phyloP scores from a whole-genome alignment of 2,329 filamentous ascomycete genomes.

The Alternaria novae-zelandiae region DNA sequence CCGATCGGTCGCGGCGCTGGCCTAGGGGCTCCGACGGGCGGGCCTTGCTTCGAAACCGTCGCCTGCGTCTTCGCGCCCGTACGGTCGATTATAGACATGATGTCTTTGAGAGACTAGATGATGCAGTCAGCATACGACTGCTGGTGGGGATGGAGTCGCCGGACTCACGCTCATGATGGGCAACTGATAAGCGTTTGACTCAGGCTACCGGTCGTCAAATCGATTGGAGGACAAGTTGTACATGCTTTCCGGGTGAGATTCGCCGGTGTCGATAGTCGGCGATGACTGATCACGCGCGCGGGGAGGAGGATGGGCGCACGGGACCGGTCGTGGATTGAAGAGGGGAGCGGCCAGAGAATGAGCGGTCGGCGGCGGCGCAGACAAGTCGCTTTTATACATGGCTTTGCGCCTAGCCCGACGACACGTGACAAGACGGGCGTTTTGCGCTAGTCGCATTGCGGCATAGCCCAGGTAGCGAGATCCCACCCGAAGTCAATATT shows the following conservation, averaged over 20 bases:
- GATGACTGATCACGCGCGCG: slow-evolving; percentile 18
- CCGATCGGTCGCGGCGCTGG: slow-evolving; percentile 37
- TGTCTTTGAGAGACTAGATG: slow-evolving; percentile 41
- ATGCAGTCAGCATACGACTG: slow-evolving; percentile 19
- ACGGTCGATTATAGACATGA: slow-evolving; percentile 48
- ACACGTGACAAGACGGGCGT: slow-evolving; percentile 22
- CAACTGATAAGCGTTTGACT: slow-evolving; percentile 41
- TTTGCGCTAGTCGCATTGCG: slow-evolving; percentile 4
- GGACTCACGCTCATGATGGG: slow-evolving; percentile 49
- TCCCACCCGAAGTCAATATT: slow-evolving; percentile 23
- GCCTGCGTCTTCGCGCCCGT: slow-evolving; percentile 30
- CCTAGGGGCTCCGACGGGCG: slow-evolving; percentile 39
- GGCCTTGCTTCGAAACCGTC: slow-evolving; percentile 30
- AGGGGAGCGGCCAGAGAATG: slow-evolving; percentile 28
- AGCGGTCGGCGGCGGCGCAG: slow-evolving; percentile 33
- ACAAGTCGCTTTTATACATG: slow-evolving; percentile 29
- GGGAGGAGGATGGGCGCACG: slow-evolving; percentile 19
- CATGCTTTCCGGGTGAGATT: slow-evolving; percentile 40
- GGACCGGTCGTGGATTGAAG: slow-evolving; percentile 20
- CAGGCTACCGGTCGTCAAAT: slow-evolving; percentile 45
- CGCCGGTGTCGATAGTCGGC: slow-evolving; percentile 17
- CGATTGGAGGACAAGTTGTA: slow-evolving; percentile 39
- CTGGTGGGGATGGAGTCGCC: slow-evolving; percentile 13
- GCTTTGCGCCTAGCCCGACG: slow-evolving; percentile 11
- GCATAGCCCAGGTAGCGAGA: slow-evolving; percentile 13